These are phyloP conservation scores for Sanghuangporus baumii DNA, from an alignment of 1,284 basidiomycete species.

Conservation along the genomic window DNA sequence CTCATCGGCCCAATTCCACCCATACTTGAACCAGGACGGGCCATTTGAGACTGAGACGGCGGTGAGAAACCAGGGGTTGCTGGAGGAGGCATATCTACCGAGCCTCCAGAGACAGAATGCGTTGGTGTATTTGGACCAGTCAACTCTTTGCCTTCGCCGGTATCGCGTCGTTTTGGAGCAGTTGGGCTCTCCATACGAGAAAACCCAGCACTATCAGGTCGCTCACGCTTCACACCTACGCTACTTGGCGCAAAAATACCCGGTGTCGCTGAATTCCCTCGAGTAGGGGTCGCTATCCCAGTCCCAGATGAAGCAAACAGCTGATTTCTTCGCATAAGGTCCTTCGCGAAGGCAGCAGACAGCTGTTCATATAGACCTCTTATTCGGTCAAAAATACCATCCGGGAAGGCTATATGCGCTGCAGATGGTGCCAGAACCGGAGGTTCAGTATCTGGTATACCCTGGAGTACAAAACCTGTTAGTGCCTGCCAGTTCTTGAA, in stretches of 20 bases:
- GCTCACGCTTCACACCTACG: slow-evolving; percentile 50
- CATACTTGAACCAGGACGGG: slow-evolving; percentile 8
- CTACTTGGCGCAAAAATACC: slow-evolving; percentile 21
- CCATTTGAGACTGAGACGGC: slow-evolving; percentile 17
- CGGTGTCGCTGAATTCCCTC: slow-evolving; percentile 20
- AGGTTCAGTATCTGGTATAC: slow-evolving; percentile 11
- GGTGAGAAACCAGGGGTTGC: slow-evolving; percentile 19
- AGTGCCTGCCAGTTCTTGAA: not conserved
- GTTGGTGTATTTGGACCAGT: slow-evolving; percentile 20
- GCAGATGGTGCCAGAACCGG: slow-evolving; percentile 19
- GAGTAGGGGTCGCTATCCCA: not conserved
- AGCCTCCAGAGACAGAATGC: slow-evolving; percentile 24
- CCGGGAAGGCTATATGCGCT: slow-evolving; percentile 34
- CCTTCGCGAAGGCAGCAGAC: slow-evolving; percentile 54
- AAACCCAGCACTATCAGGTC: slow-evolving; percentile 43
- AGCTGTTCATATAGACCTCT: slow-evolving; percentile 57
- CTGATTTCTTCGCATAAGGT: slow-evolving; percentile 47
- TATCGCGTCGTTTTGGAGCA: slow-evolving; percentile 62
- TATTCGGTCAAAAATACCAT: slow-evolving; percentile 43
- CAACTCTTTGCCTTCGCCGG: slow-evolving; percentile 39
- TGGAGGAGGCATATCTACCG: slow-evolving; percentile 26
- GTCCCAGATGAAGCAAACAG: slow-evolving; percentile 13
- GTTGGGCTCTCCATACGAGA: slow-evolving; percentile 19
- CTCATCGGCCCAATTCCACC: not conserved
- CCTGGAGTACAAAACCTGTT: not conserved